Evolutionary conservation across 306 rosid species (phyloP).

Genomic region (Vigna mungo): DNA sequence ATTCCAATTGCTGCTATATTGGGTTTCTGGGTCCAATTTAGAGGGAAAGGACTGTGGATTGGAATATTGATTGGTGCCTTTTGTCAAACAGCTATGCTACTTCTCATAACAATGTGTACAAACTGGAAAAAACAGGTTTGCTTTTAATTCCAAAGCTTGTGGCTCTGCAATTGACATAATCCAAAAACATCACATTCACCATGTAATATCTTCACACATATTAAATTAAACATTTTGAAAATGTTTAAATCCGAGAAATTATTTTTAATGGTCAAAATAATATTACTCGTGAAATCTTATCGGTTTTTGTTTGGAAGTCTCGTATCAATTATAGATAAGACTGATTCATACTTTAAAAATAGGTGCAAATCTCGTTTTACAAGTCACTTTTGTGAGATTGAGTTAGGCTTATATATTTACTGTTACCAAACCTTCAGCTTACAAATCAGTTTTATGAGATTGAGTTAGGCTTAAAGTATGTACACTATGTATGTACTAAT

Average conservation of each 20-base stretch:
- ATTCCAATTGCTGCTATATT: slow-evolving; percentile 66
- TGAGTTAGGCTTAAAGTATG: no score
- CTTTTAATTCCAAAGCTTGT: slow-evolving; percentile 26
- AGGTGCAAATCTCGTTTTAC: no score
- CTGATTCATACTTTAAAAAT: no score
- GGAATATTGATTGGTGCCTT: slow-evolving; percentile 67
- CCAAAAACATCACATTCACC: background rate
- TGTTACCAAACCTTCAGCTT: no score
- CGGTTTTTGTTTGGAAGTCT: no score
- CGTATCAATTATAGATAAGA: no score
- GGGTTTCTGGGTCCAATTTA: slow-evolving; percentile 60
- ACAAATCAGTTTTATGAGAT: no score
- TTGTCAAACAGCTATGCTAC: slow-evolving; percentile 56
- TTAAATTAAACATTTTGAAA: background rate
- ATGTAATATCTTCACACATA: slow-evolving; percentile 7
- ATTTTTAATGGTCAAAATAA: slow-evolving; percentile 9
- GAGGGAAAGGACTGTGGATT: slow-evolving; percentile 79
- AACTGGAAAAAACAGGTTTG: slow-evolving; percentile 75
- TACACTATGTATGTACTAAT: background rate
- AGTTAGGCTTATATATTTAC: no score
- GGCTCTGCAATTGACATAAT: slow-evolving; percentile 3
- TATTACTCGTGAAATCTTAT: background rate
- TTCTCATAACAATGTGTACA: slow-evolving; percentile 54
- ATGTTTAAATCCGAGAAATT: slow-evolving; percentile 1
- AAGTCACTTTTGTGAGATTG: no score